Evolutionary conservation across 306 rosid genomes (phyloP).

Genomic region (Phaseolus lunatus): DNA sequence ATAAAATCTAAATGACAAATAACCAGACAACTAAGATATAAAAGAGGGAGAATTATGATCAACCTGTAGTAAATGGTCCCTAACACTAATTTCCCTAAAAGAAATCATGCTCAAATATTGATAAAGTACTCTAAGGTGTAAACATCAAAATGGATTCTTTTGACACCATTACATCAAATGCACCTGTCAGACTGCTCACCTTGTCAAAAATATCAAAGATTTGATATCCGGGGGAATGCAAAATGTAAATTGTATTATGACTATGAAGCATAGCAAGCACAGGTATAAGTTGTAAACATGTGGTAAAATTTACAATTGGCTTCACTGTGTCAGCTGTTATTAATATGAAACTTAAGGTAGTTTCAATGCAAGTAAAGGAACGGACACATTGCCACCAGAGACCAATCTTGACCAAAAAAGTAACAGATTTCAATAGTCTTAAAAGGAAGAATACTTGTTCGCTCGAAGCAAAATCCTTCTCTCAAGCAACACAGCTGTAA

Average conservation of each 20-base stretch:
- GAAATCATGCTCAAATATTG: constrained; percentile 12
- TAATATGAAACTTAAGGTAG: constrained; percentile 37
- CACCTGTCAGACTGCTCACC: constrained; percentile 32
- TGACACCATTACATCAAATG: constrained; percentile 29
- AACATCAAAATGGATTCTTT: constrained; percentile 27
- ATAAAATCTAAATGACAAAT: constrained; percentile 26
- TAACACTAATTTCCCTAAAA: constrained; percentile 29
- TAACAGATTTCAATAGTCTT: constrained; percentile 43
- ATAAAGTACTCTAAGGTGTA: constrained; percentile 27
- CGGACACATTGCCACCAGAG: constrained; percentile 32
- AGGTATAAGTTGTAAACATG: constrained; percentile 1
- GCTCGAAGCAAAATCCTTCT: constrained; percentile 96
- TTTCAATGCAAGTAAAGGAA: constrained; percentile 13
- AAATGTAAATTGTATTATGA: constrained; percentile 24
- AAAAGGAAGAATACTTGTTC: constrained; percentile 72
- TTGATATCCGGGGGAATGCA: constrained; percentile 20
- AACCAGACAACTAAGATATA: constrained; percentile 38
- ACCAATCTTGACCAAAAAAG: constrained; percentile 40
- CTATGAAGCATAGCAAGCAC: constrained; percentile 39
- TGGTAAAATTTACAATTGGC: constrained; percentile 20
- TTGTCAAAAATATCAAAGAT: constrained; percentile 23
- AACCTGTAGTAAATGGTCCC: constrained; percentile 25
- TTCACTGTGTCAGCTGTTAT: constrained; percentile 27
- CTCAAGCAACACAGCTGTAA: constrained; percentile 96
- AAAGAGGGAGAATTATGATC: constrained; percentile 31